Evolutionary conservation across 2,329 filamentous ascomycete genomes (phyloP).

Genomic region (Aquanectria penicillioides): DNA sequence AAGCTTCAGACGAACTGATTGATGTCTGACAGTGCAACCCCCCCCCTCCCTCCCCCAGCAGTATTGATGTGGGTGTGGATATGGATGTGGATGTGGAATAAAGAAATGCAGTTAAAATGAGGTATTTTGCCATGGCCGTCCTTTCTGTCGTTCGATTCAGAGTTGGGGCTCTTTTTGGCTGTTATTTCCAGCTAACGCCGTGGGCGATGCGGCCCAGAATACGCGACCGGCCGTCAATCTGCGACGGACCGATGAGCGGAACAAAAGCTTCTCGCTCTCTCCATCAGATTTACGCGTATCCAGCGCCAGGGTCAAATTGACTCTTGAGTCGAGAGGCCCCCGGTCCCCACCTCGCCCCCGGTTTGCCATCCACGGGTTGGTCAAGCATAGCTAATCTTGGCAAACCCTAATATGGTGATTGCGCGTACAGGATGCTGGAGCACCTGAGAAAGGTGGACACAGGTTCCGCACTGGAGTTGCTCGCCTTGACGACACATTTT

Average conservation of each 20-base stretch:
- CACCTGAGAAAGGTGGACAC: neutral
- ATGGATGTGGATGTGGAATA: neutral
- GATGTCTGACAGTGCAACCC: too few relatives aligned
- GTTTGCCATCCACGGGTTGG: neutral
- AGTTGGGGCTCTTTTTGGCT: too few relatives aligned
- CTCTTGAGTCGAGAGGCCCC: neutral
- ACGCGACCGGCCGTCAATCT: neutral
- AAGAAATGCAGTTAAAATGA: constrained; percentile 4
- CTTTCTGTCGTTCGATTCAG: too few relatives aligned
- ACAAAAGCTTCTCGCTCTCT: neutral
- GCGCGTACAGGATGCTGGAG: constrained; percentile 7
- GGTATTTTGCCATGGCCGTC: constrained; percentile 14
- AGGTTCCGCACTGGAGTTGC: neutral
- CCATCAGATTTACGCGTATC: constrained; percentile 23
- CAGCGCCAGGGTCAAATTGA: constrained; percentile 1
- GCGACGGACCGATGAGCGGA: neutral
- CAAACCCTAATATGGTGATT: constrained; percentile 1
- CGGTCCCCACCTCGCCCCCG: neutral
- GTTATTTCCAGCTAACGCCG: too few relatives aligned
- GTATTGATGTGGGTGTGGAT: too few relatives aligned
- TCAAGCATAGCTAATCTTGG: neutral
- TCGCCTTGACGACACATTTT: neutral
- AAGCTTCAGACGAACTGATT: too few relatives aligned
- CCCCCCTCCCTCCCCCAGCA: too few relatives aligned
- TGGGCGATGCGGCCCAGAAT: too few relatives aligned